Evolutionary conservation across 78 protist species (phyloP).

Genomic region (Dictyostelium purpureum): DNA sequence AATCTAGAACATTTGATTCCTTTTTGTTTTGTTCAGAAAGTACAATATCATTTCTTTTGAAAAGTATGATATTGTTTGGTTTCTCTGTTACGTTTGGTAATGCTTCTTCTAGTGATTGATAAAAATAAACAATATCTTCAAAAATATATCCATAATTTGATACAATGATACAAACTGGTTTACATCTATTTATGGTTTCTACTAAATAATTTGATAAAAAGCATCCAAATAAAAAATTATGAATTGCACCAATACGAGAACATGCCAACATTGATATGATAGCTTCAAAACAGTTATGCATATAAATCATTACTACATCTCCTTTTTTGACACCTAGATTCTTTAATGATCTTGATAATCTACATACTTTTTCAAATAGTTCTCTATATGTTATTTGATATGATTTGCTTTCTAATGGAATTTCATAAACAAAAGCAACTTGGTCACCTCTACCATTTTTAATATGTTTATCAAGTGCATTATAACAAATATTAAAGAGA

Average conservation of each 20-base stretch:
- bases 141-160: conserved; percentile 43
- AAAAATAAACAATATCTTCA: not conserved
- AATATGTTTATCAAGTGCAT: conserved; percentile 66
- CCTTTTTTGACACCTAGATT: conserved; percentile 81
- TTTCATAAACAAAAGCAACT: conserved; percentile 15
- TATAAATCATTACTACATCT: conserved; percentile 89
- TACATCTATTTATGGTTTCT: conserved; percentile 60
- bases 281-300: conserved; percentile 87
- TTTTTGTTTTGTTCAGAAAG: not conserved
- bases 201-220: conserved; percentile 29
- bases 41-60: not conserved
- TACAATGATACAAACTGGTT: conserved; percentile 65
- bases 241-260: conserved; percentile 93
- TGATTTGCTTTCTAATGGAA: not conserved
- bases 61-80: conserved; percentile 1
- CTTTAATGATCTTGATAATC: conserved; percentile 83
- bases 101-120: conserved; percentile 10
- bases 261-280: conserved; percentile 94
- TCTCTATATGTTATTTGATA: not conserved
- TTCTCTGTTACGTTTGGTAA: not conserved
- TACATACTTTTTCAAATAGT: conserved; percentile 40
- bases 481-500: conserved; percentile 72
- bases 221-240: not conserved
- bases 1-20: not conserved
- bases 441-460: not conserved